These are phyloP conservation scores for Boletus insuetus DNA, from an alignment of 768 basidiomycete species.

Conservation along the genomic window DNA sequence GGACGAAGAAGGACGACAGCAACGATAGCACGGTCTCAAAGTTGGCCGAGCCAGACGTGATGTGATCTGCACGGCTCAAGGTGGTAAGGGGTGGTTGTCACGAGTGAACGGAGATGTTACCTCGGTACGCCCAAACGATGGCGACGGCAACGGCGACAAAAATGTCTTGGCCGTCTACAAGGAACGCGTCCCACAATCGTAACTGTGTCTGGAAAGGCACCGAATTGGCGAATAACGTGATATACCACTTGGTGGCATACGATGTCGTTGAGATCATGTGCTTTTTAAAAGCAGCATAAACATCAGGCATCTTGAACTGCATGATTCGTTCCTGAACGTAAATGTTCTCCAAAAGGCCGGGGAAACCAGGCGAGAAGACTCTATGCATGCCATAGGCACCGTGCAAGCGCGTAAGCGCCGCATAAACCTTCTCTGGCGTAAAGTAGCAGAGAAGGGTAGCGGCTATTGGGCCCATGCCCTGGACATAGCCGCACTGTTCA, in stretches of 20 bases:
- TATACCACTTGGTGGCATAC: constrained; percentile 99
- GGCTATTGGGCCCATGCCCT: constrained; percentile 98
- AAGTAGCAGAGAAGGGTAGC: constrained; percentile 93
- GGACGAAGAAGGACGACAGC: constrained; percentile 92
- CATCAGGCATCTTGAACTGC: constrained; percentile 84
- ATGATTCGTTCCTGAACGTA: constrained; percentile 92
- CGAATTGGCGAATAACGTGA: constrained; percentile 93
- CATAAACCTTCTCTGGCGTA: constrained; percentile 85
- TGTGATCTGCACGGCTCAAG: constrained; percentile 56
- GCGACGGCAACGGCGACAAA: constrained; percentile 84
- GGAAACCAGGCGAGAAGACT: constrained; percentile 92
- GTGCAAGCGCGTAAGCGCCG: constrained; percentile 83
- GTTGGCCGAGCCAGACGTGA: constrained; percentile 71
- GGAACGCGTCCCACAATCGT: constrained; percentile 91
- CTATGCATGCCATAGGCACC: constrained; percentile 83
- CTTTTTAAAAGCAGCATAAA: constrained; percentile 80
- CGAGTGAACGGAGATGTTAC: constrained; percentile 40
- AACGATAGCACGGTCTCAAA: constrained; percentile 93
- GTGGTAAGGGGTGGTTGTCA: constrained; percentile 2
- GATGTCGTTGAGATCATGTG: constrained; percentile 91
- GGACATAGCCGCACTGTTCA: constrained; percentile 87
- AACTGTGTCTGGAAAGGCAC: constrained; percentile 95
- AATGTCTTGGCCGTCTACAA: constrained; percentile 87
- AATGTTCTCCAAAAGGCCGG: constrained; percentile 92
- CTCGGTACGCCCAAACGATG: constrained; percentile 88